Evolutionary conservation across 75 land plant species (phyloP).

Genomic region (Pinus taeda): DNA sequence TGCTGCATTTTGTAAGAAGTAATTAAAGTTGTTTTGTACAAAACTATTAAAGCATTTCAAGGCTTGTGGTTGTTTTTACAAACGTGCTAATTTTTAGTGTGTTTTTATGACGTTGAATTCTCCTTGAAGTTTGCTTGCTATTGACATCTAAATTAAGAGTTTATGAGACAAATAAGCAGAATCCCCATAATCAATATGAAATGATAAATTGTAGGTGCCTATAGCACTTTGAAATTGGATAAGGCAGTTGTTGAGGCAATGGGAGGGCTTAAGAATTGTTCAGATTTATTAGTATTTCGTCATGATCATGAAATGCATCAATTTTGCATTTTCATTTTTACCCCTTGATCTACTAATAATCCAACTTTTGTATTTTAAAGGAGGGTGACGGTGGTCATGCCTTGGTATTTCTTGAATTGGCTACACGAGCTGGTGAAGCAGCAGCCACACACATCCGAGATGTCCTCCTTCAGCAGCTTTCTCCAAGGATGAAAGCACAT

Average conservation of each 20-base stretch:
- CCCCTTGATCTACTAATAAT: not conserved
- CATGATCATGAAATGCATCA: not conserved
- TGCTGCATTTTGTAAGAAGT: not conserved
- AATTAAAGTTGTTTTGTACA: not conserved
- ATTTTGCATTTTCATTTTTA: not conserved
- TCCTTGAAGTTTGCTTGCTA: not conserved
- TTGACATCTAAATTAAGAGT: not conserved
- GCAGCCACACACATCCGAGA: slow-evolving; percentile 70
- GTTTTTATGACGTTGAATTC: not conserved
- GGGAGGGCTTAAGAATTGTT: not conserved
- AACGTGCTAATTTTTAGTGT: not conserved
- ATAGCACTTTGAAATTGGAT: not conserved
- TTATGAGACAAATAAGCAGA: not conserved
- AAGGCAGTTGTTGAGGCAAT: not conserved
- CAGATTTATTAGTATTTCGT: not conserved
- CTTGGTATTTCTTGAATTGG: slow-evolving; percentile 79
- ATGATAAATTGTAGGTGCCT: not conserved
- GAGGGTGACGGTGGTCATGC: slow-evolving; percentile 67
- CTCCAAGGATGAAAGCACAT: slow-evolving; percentile 38
- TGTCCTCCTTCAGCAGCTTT: slow-evolving; percentile 56
- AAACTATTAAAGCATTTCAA: not conserved
- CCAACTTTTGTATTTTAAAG: slow-evolving; percentile 30
- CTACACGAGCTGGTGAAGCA: slow-evolving; percentile 79
- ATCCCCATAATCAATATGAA: not conserved
- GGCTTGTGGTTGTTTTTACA: not conserved